phyloP scores from a whole-genome alignment of 352 stramenopile species.

The Globisporangium lucens region DNA sequence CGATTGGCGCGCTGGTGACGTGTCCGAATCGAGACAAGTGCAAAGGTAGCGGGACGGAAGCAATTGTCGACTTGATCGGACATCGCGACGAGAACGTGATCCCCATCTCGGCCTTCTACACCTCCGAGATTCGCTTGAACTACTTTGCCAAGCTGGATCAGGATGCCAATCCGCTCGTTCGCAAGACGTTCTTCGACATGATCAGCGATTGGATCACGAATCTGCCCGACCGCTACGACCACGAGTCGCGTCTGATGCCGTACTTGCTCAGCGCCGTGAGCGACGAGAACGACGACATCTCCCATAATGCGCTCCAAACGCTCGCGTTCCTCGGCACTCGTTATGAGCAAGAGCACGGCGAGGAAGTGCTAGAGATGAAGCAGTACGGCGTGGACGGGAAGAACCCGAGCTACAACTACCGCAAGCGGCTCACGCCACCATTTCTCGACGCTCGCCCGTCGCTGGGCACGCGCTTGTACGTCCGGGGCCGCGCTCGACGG shows the following conservation, averaged over 20 bases:
- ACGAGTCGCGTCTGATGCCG: constrained; percentile 91
- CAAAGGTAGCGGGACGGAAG: constrained; percentile 92
- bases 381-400: constrained; percentile 94
- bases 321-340: constrained; percentile 60
- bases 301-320: constrained; percentile 57
- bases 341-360: constrained; percentile 66
- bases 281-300: constrained; percentile 55
- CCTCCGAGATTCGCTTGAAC: constrained; percentile 88
- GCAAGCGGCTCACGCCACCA: constrained; percentile 64
- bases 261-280: constrained; percentile 91
- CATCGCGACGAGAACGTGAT: constrained; percentile 96
- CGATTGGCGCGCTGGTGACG: constrained; percentile 78
- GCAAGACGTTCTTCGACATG: constrained; percentile 83
- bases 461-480: constrained; percentile 89
- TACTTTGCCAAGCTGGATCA: constrained; percentile 91
- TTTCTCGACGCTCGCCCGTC: constrained; percentile 75
- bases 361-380: constrained; percentile 91
- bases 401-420: constrained; percentile 85
- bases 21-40: constrained; percentile 89
- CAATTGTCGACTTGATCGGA: constrained; percentile 93
- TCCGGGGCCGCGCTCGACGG: constrained; percentile 84
- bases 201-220: constrained; percentile 88
- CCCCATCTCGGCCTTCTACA: constrained; percentile 93
- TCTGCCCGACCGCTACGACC: constrained; percentile 92
- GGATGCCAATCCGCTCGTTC: constrained; percentile 81